phyloP scores from a whole-genome alignment of 1,284 basidiomycete genomes.

The Coriolopsis trogii region DNA sequence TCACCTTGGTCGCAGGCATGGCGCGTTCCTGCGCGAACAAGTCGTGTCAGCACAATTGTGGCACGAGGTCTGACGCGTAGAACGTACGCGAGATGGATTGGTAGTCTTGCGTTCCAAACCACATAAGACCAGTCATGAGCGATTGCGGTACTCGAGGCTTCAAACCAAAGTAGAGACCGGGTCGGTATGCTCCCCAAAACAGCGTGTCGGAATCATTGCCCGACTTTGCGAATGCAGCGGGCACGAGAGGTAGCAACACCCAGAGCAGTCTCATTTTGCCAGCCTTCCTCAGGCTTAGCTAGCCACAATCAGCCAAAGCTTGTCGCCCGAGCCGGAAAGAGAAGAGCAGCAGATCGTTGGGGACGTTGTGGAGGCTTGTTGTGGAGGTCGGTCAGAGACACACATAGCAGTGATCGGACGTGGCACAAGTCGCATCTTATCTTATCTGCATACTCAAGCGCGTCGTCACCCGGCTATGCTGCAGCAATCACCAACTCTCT shows the following conservation, averaged over 20 bases:
- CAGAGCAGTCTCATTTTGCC: constrained; percentile 34
- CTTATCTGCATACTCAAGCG: not conserved
- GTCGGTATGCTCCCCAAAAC: constrained; percentile 91
- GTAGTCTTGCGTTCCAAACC: constrained; percentile 87
- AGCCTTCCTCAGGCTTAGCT: too few species aligned
- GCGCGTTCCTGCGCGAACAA: constrained; percentile 59
- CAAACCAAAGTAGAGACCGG: constrained; percentile 92
- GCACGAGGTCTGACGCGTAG: not conserved
- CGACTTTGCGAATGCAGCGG: constrained; percentile 28
- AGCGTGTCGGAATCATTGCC: constrained; percentile 60
- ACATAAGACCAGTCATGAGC: constrained; percentile 89
- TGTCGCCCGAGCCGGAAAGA: too few species aligned
- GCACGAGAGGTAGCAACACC: constrained; percentile 33
- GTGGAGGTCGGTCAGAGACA: too few species aligned
- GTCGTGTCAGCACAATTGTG: constrained; percentile 9
- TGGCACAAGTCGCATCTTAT: constrained; percentile 21
- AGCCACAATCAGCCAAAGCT: not conserved
- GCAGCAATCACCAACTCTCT: too few species aligned
- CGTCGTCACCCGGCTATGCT: too few species aligned
- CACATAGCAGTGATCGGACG: constrained; percentile 26
- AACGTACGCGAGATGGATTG: constrained; percentile 66
- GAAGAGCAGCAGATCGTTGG: too few species aligned
- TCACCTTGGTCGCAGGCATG: constrained; percentile 93
- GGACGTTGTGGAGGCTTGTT: too few species aligned
- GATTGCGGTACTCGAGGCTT: constrained; percentile 84